Evolutionary conservation across 2,329 filamentous ascomycete species (phyloP), one percentile per base, ranked within the genome.

Genomic region (Diaporthe batatas): DNA sequence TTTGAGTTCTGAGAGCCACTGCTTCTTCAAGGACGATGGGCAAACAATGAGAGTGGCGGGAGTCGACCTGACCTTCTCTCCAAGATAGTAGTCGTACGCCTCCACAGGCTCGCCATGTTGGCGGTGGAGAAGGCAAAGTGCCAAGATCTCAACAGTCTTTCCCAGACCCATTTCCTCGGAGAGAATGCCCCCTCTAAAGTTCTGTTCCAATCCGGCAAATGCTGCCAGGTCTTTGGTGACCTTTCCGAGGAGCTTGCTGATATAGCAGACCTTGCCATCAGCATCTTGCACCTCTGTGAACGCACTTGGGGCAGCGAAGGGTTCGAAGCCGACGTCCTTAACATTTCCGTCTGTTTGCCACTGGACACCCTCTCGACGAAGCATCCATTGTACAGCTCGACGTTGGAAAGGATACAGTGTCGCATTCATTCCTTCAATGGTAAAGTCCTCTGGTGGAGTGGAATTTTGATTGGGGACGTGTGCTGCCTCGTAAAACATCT

Each of bases 131-230:
- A 90, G 84, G n/a, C 95, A 89, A 14, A 96, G 84, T 5, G 91
- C 88, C 57, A 95, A 89, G 2, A 94, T 85, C 81, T 96, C 94
- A 3, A 95, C 85, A 0, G 93, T 96, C 80, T 96, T 96, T 1
- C 93, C 93, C 1, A 96, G 84, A 0, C 93, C 93, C 93, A 96
- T 96, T 80, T 96, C 93, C 78, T 96, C 93, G 0, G 92, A 91
- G 6, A 96, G 83, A 62, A 94, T 91, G 0, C 93, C 93, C 16
- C 90, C 89, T 58, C 81, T 86, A 14, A 89, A 72, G n/a, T 79
- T 78, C 68, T 88, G 82, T 29, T 74, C 74, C 53, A 80, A 73
- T 57, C 83, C 79, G 44, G 81, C 79, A 70, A 90, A 90, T 3
- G 82, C 77, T 0, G 78, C 74, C 11, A 84, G 73, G 77, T 92